phyloP scores from a whole-genome alignment of 805 yeast genomes.

The Saccharomycopsis fermentans region DNA sequence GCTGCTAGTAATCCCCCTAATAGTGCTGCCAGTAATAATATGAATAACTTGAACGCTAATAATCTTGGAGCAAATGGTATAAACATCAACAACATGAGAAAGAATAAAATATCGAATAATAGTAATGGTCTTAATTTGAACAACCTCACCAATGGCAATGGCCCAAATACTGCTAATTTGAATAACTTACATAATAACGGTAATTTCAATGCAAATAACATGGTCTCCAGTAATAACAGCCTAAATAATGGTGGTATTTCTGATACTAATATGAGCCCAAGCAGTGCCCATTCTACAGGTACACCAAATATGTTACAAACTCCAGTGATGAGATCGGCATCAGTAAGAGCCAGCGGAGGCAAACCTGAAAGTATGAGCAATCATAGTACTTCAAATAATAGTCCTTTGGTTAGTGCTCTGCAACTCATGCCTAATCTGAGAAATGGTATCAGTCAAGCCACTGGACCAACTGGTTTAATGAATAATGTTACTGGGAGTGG shows the following conservation, averaged over 20 bases:
- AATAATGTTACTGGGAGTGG: neutral
- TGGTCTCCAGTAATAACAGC: neutral
- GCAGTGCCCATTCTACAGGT: neutral
- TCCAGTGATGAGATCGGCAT: neutral
- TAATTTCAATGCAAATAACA: neutral
- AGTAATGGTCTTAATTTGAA: conserved; percentile 8
- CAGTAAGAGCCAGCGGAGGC: neutral
- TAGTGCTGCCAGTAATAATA: conserved; percentile 8
- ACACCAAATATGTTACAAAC: neutral
- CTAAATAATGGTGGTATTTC: neutral
- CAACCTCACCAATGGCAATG: conserved; percentile 13
- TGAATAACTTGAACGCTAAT: neutral
- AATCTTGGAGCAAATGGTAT: neutral
- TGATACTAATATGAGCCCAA: neutral
- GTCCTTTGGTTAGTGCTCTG: neutral
- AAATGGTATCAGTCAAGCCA: neutral
- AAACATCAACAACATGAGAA: neutral
- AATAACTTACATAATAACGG: neutral
- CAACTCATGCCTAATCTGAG: neutral
- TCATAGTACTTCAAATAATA: neutral
- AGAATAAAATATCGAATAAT: conserved; percentile 4
- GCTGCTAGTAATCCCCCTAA: too few species aligned
- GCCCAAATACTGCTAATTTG: conserved; percentile 16
- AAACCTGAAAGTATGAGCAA: neutral
- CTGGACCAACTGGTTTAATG: neutral